These are phyloP conservation scores for Viridothelium virens DNA, from an alignment of 495 filamentous ascomycete species.

Conservation along the genomic window DNA sequence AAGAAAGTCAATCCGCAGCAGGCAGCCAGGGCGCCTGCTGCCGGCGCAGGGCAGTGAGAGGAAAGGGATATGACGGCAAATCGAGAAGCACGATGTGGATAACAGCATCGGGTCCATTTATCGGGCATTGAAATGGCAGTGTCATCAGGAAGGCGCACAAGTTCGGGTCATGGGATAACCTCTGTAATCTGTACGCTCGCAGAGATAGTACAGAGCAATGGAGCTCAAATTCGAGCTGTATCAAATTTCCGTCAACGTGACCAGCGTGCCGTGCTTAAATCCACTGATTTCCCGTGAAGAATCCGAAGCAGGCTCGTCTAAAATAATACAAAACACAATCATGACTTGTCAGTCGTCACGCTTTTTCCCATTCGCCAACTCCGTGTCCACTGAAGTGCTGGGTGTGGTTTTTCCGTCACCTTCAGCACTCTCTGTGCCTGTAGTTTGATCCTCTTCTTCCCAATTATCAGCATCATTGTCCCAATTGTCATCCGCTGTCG, in stretches of 20 bases:
- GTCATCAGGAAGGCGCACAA: background rate
- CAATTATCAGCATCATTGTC: conserved; percentile 31
- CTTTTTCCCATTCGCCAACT: conserved; percentile 14
- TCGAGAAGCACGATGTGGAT: background rate
- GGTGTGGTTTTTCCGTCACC: conserved; percentile 13
- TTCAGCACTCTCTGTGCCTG: conserved; percentile 12
- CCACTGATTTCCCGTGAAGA: background rate
- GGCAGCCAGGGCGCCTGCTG: conserved; percentile 52
- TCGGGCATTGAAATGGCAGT: background rate
- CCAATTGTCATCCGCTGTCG: conserved; percentile 32
- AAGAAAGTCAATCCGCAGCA: conserved; percentile 98
- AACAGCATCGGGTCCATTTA: background rate
- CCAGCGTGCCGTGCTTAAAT: background rate
- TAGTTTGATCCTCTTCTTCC: conserved; percentile 22
- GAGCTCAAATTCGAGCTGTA: background rate
- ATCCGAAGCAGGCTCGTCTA: background rate
- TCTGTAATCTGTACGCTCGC: background rate
- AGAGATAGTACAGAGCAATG: background rate
- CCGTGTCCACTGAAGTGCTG: conserved; percentile 11
- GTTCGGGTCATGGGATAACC: background rate
- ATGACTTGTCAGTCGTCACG: conserved; percentile 11
- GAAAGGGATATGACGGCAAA: background rate
- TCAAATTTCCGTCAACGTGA: background rate
- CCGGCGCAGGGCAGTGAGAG: background rate
- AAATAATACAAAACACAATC: conserved; percentile 6